phyloP scores from a whole-genome alignment of 139 green algal genomes.

The Chlamydomonas eustigma region DNA sequence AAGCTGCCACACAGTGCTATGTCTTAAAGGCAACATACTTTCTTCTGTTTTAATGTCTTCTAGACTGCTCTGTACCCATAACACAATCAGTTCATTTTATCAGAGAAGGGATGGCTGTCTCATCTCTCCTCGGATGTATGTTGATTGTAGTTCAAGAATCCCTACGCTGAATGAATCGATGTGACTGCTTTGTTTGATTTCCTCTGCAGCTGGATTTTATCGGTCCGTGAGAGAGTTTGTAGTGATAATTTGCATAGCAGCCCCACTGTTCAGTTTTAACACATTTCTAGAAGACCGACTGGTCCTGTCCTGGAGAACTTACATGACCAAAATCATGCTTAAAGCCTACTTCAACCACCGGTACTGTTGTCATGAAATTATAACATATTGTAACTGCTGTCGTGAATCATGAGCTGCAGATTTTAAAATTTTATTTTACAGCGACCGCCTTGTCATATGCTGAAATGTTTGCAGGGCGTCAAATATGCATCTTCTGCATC shows the following conservation, averaged over 20 bases:
- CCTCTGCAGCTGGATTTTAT: constrained; percentile 27
- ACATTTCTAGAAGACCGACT: constrained; percentile 39
- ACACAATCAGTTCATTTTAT: background rate
- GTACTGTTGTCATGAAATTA: background rate
- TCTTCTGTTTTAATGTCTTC: background rate
- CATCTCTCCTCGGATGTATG: background rate
- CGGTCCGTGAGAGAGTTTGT: constrained; percentile 25
- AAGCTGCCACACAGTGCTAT: too few relatives aligned
- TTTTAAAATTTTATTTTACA: background rate
- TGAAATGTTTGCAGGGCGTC: too few relatives aligned
- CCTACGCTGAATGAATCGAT: background rate
- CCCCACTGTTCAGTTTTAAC: constrained; percentile 34
- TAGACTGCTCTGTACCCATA: background rate
- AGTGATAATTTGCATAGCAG: constrained; percentile 39
- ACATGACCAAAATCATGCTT: constrained; percentile 25
- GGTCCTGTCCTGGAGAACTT: constrained; percentile 36
- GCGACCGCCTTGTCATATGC: too few relatives aligned
- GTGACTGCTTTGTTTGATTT: background rate
- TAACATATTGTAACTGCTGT: background rate
- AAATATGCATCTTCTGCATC: too few relatives aligned
- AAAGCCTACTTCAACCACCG: constrained; percentile 25
- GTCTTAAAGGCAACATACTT: too few relatives aligned
- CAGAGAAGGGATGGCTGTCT: background rate
- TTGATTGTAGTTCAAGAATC: background rate
- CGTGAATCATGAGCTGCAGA: background rate